phyloP scores from a whole-genome alignment of 768 basidiomycete genomes.

The Tulasnella sp. region DNA sequence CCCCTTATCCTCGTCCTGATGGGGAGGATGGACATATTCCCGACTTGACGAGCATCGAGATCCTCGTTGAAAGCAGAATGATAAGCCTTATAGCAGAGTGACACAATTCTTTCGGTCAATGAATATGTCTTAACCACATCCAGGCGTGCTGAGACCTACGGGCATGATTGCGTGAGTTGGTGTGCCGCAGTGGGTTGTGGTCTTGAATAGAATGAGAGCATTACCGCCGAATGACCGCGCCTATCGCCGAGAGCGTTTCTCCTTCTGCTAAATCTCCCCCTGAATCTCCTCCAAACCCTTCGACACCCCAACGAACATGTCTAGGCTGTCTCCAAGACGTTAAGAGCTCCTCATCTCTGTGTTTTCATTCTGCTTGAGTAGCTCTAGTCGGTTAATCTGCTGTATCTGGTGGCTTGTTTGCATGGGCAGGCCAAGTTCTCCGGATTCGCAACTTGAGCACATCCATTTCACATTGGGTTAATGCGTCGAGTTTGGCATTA shows the following conservation, averaged over 20 bases:
- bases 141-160: background rate
- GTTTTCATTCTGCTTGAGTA: background rate
- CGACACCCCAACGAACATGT: background rate
- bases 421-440: background rate
- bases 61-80: conserved; percentile 92
- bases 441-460: background rate
- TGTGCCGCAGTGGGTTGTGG: background rate
- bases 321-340: background rate
- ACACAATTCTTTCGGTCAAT: background rate
- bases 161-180: conserved; percentile 12
- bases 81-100: conserved; percentile 68
- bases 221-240: background rate
- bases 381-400: background rate
- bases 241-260: background rate
- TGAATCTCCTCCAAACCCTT: background rate
- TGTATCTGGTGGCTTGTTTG: background rate
- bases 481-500: background rate
- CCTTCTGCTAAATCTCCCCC: background rate
- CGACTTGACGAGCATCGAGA: conserved; percentile 77
- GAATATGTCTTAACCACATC: background rate
- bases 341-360: background rate
- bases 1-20: conserved; percentile 92
- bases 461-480: background rate
- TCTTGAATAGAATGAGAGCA: background rate
- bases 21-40: conserved; percentile 88